Evolutionary conservation across 2,329 filamentous ascomycete genomes (phyloP).

Genomic region (Colletotrichum sojae): DNA sequence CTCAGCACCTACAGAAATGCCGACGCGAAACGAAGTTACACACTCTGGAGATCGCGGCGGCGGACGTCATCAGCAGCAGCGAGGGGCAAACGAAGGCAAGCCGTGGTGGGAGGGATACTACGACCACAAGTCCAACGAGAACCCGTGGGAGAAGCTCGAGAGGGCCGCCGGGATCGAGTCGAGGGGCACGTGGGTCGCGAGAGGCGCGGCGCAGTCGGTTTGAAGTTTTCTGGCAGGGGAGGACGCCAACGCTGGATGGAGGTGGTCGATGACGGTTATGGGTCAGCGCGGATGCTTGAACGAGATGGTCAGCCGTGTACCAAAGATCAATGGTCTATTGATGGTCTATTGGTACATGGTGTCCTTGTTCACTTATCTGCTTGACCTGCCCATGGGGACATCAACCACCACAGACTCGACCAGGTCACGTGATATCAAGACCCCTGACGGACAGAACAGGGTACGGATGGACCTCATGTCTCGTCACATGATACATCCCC

Average conservation of each 20-base stretch:
- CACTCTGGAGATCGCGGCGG: not conserved
- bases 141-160: conserved; percentile 78
- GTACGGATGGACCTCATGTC: not conserved
- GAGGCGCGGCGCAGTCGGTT: conserved; percentile 9
- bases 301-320: not conserved
- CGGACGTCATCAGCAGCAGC: conserved; percentile 6
- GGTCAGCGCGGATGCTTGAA: not conserved
- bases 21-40: not conserved
- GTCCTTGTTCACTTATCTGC: conserved; percentile 1
- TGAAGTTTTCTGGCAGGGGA: not conserved
- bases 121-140: conserved; percentile 77
- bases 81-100: conserved; percentile 39
- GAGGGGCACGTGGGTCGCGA: conserved; percentile 60
- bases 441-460: conserved; percentile 2
- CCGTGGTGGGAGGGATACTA: conserved; percentile 79
- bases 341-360: not conserved
- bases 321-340: not conserved
- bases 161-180: conserved; percentile 58
- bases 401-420: not conserved
- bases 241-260: not conserved
- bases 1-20: conserved; percentile 15
- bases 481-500: conserved; percentile 39
- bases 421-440: conserved; percentile 34
- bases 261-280: not conserved
- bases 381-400: not conserved